Evolutionary conservation across 2,329 filamentous ascomycete species (phyloP), one percentile per base, ranked within the genome.

Genomic region (Endocalyx cinctus): DNA sequence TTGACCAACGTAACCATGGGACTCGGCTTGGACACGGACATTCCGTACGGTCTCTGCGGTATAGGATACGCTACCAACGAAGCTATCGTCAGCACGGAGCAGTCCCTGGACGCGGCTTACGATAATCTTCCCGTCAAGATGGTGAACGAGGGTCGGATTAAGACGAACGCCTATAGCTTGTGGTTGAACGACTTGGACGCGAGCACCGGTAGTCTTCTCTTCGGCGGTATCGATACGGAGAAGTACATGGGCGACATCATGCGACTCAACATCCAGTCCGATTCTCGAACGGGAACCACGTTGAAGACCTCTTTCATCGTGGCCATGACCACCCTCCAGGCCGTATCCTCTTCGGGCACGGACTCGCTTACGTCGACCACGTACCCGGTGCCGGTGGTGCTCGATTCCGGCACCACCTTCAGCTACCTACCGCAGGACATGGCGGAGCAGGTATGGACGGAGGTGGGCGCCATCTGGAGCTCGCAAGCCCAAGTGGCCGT

Each of bases 141-240:
- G 63, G 66, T 76, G 25, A 59, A 79, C 27, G 66, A 80, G 37
- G 77, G 75, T 13, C 51, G 76, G 33, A 85, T 85, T 56, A 76
- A 76, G 41, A 74, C 72, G 10, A 73, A 77, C 25, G 81, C 82
- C 3, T 87, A 85, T 59, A 86, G 81, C 38, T 59, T 88, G 15
- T 87, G 81, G 80, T 63, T 77, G 34, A 77, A 77, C 44, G 72
- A 77, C 34, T 55, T 74, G 8, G 67, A 66, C 37, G 60, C 83
- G 1, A 79, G 70, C 39, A 79, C 72, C 2, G 86, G 86, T 22
- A 82, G 66, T 46, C 81, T 90, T 39, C 65, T 90, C 2, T 92
- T 90, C 46, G 86, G 86, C 25, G 86, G 84, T n/a, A 77, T 89
- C 38, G 84, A 90, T 54, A 84, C 77, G 0, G 74, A 71, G 38